These are phyloP conservation scores for Tetrapisispora pingtungensis DNA, from an alignment of 805 yeast species.

Conservation along the genomic window DNA sequence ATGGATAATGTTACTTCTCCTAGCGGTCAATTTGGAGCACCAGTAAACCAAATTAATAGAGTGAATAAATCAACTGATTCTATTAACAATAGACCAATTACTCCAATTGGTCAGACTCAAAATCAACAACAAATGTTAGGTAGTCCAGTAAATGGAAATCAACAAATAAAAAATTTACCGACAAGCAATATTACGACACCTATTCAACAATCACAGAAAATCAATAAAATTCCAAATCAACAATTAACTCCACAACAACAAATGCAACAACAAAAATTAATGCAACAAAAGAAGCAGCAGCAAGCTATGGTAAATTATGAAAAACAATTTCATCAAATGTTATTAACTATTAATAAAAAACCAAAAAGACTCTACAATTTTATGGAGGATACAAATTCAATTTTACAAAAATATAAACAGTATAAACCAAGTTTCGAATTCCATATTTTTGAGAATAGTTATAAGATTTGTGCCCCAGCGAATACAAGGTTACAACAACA, in stretches of 20 bases:
- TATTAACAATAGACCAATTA: not conserved
- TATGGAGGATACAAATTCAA: constrained; percentile 60
- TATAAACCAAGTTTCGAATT: constrained; percentile 76
- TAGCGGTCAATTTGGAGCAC: not conserved
- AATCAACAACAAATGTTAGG: not conserved
- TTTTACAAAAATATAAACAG: constrained; percentile 66
- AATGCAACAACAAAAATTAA: constrained; percentile 18
- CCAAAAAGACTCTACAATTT: constrained; percentile 44
- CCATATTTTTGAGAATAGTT: constrained; percentile 87
- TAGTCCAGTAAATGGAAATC: constrained; percentile 4
- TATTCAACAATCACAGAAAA: constrained; percentile 13
- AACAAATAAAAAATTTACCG: not conserved
- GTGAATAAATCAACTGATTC: not conserved
- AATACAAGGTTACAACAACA: constrained; percentile 26
- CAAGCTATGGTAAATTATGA: constrained; percentile 35
- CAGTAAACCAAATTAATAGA: constrained; percentile 3
- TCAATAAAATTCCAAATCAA: constrained; percentile 5
- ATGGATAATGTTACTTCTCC: not conserved
- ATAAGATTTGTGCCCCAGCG: constrained; percentile 73
- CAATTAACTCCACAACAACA: constrained; percentile 14
- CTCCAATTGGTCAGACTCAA: not conserved
- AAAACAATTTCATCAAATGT: constrained; percentile 31
- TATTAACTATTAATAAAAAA: constrained; percentile 28
- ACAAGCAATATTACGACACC: not conserved
- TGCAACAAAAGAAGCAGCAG: constrained; percentile 29